Evolutionary conservation across 805 yeast species (phyloP).

Genomic region (Tetrapisispora pingtungensis): DNA sequence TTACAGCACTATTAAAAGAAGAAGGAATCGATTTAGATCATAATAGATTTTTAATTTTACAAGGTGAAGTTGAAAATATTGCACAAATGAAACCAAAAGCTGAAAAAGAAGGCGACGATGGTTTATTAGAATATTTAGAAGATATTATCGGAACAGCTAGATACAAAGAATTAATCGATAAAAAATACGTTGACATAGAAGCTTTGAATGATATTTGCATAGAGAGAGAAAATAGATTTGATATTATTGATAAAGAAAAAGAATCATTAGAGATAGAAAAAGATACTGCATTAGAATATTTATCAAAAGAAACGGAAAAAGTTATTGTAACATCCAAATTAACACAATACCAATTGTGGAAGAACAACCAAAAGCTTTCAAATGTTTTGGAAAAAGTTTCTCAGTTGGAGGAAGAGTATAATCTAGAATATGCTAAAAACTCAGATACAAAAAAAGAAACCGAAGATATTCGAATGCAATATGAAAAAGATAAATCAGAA

Average conservation of each 20-base stretch:
- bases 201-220: conserved; percentile 68
- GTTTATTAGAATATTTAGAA: conserved; percentile 84
- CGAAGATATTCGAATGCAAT: conserved; percentile 22
- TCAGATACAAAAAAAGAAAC: conserved; percentile 33
- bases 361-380: conserved; percentile 33
- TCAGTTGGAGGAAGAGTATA: conserved; percentile 34
- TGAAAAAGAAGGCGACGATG: conserved; percentile 85
- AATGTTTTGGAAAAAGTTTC: conserved; percentile 31
- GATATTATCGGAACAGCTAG: conserved; percentile 92
- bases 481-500: conserved; percentile 15
- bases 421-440: conserved; percentile 36
- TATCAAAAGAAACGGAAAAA: conserved; percentile 54
- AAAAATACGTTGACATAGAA: conserved; percentile 49
- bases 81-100: conserved; percentile 99
- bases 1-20: conserved; percentile 58
- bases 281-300: conserved; percentile 55
- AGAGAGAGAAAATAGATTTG: conserved; percentile 72
- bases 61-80: conserved; percentile 96
- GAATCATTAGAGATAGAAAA: conserved; percentile 52
- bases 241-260: conserved; percentile 70
- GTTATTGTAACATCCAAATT: conserved; percentile 43
- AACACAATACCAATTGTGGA: conserved; percentile 41
- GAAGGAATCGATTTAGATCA: conserved; percentile 93
- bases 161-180: conserved; percentile 70
- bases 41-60: conserved; percentile 85